Conservation (phyloP, 106 monocot genomes). For the Ottelia alismoides region DNA sequence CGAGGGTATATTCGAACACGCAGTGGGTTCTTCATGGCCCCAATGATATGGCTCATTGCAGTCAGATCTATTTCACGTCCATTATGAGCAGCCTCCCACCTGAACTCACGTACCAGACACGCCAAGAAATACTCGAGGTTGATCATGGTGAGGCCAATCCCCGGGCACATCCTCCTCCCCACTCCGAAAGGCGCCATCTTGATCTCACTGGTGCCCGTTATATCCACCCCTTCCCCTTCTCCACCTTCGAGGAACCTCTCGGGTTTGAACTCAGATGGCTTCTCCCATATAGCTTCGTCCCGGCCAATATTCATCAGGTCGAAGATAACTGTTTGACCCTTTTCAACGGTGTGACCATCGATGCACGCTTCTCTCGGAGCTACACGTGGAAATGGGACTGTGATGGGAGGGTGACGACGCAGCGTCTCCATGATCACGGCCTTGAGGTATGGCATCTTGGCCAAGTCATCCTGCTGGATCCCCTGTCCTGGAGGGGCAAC, state of each 20-base stretch:
- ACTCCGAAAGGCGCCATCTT: slow-evolving; percentile 22
- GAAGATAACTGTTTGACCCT: slow-evolving; percentile 3
- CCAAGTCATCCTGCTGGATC: slow-evolving; percentile 12
- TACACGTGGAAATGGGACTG: slow-evolving; percentile 10
- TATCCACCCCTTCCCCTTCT: slow-evolving; percentile 6
- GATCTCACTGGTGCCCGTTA: slow-evolving; percentile 9
- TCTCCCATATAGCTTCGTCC: slow-evolving; percentile 10
- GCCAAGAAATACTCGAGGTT: slow-evolving; percentile 13
- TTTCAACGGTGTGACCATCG: slow-evolving; percentile 7
- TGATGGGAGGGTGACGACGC: slow-evolving; percentile 14
- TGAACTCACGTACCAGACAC: slow-evolving; percentile 9
- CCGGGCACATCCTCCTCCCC: slow-evolving; percentile 19
- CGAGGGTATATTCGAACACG: slow-evolving; percentile 1
- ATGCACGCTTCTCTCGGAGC: slow-evolving; percentile 2
- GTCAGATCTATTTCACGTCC: slow-evolving; percentile 9
- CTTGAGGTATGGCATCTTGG: slow-evolving; percentile 13
- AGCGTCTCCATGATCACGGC: slow-evolving; percentile 14
- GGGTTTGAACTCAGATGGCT: slow-evolving; percentile 13
- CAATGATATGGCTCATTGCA: slow-evolving; percentile 8
- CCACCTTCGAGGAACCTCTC: slow-evolving; percentile 19
- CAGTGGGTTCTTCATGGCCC: slow-evolving; percentile 17
- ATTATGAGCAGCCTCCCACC: slow-evolving; percentile 3
- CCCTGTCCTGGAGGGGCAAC: not conserved
- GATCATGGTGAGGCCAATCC: slow-evolving; percentile 12
- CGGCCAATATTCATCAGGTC: slow-evolving; percentile 7